Base-by-base conservation (phyloP, 495 filamentous ascomycete species). In the Xanthoparmelia taractica region DNA sequence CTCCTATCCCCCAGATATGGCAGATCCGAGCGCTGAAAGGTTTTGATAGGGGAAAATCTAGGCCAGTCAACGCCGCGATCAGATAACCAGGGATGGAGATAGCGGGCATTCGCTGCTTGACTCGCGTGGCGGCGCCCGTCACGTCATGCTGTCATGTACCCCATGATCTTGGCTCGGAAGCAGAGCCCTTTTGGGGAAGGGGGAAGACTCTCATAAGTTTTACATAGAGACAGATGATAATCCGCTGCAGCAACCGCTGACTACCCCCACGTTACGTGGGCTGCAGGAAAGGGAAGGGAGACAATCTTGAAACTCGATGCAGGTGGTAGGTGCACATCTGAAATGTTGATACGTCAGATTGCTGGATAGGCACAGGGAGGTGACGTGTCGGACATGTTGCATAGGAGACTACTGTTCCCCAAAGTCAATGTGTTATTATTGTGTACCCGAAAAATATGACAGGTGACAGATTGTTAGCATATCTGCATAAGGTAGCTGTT, bases 391-490 rank as follows among this genome's bases (percentile, higher is more conserved):
- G 48, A 52, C n/a, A 36, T 4, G 34, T 36, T 36, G 34, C 29
- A 54, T 17, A 31, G 2, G 4, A 15, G 3, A 52, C 13, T 52
- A 52, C 2, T 54, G 29, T 54, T 54, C 29, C 48, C 29, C 15
- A 34, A 52, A 33, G 8, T n/a, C 15, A 8, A 31, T 33, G 29
- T 33, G 50, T 33, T 31, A 20, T 0, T 1, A 54, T 6, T 5
- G 34, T 36, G 34, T 36, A 36, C 10, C 5, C 10, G 34, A 36
- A 36, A 36, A 36, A 12, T 54, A 33, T 54, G 50, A 54, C 27
- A 54, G 29, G 27, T 54, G 50, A 54, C 50, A 54, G 50, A 33
- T 34, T 54, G 50, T 15, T 54, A 20, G 50, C 29, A 54, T 29
- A 31, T 5, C 13, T 12, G 38, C 38, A 8, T 12, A 2, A 11